Evolutionary conservation across 192 early-diverging fungal species (phyloP), one percentile per base, ranked within the genome.

Genomic region (Coemansia sp.): DNA sequence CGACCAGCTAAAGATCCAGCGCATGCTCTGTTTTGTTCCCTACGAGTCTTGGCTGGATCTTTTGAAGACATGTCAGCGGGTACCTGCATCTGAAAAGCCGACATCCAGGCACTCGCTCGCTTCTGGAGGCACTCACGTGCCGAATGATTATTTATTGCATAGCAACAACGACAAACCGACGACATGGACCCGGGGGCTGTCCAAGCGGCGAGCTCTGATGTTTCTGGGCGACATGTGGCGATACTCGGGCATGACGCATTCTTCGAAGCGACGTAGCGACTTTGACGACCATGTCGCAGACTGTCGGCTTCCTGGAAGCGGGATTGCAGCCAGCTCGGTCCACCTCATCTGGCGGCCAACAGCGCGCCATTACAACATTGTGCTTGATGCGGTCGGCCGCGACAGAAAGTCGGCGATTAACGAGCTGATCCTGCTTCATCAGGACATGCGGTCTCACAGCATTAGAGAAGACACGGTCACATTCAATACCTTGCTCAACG

Each of bases 401-500:
- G 73, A 77, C 42, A 12, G 31, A 7, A 18, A 59, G 18, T 61
- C 73, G 0, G 23, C 49, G 4, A 53, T 63, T 1, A 50, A 54
- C 10, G 73, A 77, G 38, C 51, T 77, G 40, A 33, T 62, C 4
- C 24, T 31, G 51, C 52, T 77, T 11, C 64, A 77, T 24, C 35
- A 47, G 6, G 57, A 67, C 9, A 77, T 77, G 73, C 60, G 60
- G 5, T 16, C 60, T 24, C 68, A 57, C 23, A 55, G 67, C 23
- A 56, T 77, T 14, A 48, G 43, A 7, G 73, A 77, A 28, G 73
- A 77, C 53, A 54, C 64, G 4, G 38, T 70, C 25, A 77, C 73
- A 16, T 70, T 77, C 54, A 77, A 77, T 53, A 77, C 73, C 38
- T 56, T 77, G 27, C 64, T 77, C 28, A 70, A 70, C 43, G 73